A percentile compares a stretch with the other conserved stretches of the same genome.
Evolutionary conservation across 1,284 basidiomycete species (phyloP).

Genomic region (Macrocybe sp.): DNA sequence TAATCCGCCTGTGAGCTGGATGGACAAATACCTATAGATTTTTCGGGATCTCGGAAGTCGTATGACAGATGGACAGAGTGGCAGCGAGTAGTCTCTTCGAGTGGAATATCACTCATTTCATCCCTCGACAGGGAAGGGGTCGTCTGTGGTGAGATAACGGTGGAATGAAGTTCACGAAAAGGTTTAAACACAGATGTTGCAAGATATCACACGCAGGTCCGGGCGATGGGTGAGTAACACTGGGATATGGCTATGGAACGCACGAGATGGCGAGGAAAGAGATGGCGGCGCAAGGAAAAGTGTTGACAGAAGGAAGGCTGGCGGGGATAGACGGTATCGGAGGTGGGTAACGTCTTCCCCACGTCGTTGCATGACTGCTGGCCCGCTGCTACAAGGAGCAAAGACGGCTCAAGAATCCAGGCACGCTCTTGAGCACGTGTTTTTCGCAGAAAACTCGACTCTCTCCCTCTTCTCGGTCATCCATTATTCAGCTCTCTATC

Average conservation of each 20-base stretch:
- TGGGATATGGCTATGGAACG: not conserved
- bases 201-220: not conserved
- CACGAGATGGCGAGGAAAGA: slow-evolving; percentile 1
- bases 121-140: slow-evolving; percentile 17
- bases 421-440: no score
- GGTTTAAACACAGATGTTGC: not conserved
- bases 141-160: not conserved
- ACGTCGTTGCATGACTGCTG: no score
- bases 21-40: slow-evolving; percentile 23
- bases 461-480: no score
- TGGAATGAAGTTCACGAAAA: not conserved
- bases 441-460: no score
- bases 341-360: no score
- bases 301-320: not conserved
- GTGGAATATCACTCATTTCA: slow-evolving; percentile 26
- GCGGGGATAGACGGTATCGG: slow-evolving; percentile 9
- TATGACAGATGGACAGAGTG: slow-evolving; percentile 15
- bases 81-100: slow-evolving; percentile 19
- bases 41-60: slow-evolving; percentile 21
- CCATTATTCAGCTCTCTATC: no score
- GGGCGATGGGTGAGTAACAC: no score
- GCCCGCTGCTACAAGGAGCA: no score
- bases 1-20: not conserved
- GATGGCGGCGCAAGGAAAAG: not conserved
- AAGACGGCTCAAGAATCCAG: no score